A percentile compares a stretch with the other conserved stretches of the same genome.
These are phyloP conservation scores for Neurospora terricola DNA, from an alignment of 495 filamentous ascomycete species.

Conservation along the genomic window DNA sequence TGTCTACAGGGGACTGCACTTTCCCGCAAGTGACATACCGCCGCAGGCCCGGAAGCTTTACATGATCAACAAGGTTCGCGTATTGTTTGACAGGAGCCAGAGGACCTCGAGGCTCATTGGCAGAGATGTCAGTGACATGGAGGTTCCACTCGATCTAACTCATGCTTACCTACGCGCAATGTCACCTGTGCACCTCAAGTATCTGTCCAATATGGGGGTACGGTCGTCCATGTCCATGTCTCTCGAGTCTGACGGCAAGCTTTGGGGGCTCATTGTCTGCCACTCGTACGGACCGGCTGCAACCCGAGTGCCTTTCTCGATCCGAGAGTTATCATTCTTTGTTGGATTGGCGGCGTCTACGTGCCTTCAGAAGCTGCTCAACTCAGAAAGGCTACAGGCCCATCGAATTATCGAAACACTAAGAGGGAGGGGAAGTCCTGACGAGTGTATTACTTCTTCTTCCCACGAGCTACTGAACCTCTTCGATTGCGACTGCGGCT, in stretches of 20 bases:
- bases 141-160: constrained; percentile 64
- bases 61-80: constrained; percentile 60
- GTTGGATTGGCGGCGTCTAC: constrained; percentile 67
- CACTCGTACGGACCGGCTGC: constrained; percentile 61
- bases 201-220: constrained; percentile 69
- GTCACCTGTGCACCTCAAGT: constrained; percentile 73
- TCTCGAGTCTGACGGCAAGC: constrained; percentile 61
- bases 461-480: constrained; percentile 71
- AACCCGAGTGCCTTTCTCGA: constrained; percentile 71
- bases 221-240: constrained; percentile 82
- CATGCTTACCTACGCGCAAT: constrained; percentile 72
- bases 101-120: constrained; percentile 67
- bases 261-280: constrained; percentile 76
- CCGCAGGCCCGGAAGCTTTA: constrained; percentile 41
- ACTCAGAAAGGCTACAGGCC: constrained; percentile 62
- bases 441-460: constrained; percentile 74
- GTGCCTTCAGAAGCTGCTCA: constrained; percentile 72
- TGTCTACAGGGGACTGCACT: constrained; percentile 15
- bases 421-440: constrained; percentile 61
- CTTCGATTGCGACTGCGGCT: constrained; percentile 72
- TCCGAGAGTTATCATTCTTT: constrained; percentile 72
- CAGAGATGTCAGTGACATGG: constrained; percentile 56
- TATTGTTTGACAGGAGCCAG: constrained; percentile 57
- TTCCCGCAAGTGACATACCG: constrained; percentile 16
- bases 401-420: constrained; percentile 58